Evolutionary conservation across 78 protist genomes (phyloP), one percentile per base, ranked within the genome.

Genomic region (Dictyostelium capitatum): DNA sequence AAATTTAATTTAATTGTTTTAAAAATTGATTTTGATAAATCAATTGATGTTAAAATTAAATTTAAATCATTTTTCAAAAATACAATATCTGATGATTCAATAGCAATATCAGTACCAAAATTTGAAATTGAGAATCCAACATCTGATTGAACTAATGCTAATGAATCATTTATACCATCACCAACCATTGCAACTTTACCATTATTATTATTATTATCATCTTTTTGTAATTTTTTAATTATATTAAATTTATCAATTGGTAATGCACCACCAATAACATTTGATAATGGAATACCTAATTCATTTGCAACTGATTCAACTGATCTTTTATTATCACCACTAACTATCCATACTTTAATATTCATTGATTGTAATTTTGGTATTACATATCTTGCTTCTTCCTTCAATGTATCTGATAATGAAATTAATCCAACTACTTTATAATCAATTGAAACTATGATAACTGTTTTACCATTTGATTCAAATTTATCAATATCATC

Each of bases 141-240:
- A 32, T 98, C 98, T 6, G 98, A 94, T 82, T 94, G 84, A 17
- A 48, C 62, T 0, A 96, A 74, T 4, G 98, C 97, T 10, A 97
- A 94, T 6, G 97, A 70, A 64, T 98, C 99, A 95, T 98, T 98
- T 82, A 98, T 95, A 51, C 99, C 99, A 64, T 98, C 99, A 54
- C 99, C 99, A 25, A 98, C 95, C 96, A 98, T 95, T 46, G 97
- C 98, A 51, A 98, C 99, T 3, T 20, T 62, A 30, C 56, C 28
- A 10, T 10, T 23, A 9, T 11, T 6, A 64, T 23, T 5, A 6
- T 3, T 30, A 25, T n/a, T 25, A 11, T 37, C 70, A 15, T 25
- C 70, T 20, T 37, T 78, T 72, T 89, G 94, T 67, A 89, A 74
- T 23, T 50, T 46, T 20, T 43, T 79, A 28, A 89, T 62, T 5